Percentiles rank a stretch among this genome's conserved stretches.
These are phyloP conservation scores for Podospora sp. DNA, from an alignment of 495 filamentous ascomycete species.

Conservation along the genomic window DNA sequence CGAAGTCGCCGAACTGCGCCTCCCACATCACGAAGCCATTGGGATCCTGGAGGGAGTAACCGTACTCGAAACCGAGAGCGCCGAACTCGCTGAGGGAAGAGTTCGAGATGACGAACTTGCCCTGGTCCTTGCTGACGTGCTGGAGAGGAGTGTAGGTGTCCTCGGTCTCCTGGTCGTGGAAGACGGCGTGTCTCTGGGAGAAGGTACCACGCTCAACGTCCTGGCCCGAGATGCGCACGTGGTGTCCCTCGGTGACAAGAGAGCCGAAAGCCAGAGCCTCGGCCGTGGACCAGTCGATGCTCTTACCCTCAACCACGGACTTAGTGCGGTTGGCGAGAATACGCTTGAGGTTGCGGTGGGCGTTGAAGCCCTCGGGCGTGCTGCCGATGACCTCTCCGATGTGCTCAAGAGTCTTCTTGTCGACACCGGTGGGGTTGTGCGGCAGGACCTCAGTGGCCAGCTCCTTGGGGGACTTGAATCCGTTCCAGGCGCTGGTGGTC, in stretches of 20 bases:
- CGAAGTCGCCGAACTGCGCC: slow-evolving; percentile 98
- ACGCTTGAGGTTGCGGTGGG: slow-evolving; percentile 95
- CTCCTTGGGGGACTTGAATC: slow-evolving; percentile 98
- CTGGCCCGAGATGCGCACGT: slow-evolving; percentile 95
- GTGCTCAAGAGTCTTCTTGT: slow-evolving; percentile 67
- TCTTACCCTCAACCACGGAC: slow-evolving; percentile 87
- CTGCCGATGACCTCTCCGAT: slow-evolving; percentile 76
- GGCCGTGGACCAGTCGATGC: slow-evolving; percentile 96
- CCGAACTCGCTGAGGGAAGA: slow-evolving; percentile 96
- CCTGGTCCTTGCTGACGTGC: slow-evolving; percentile 85
- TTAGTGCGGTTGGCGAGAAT: slow-evolving; percentile 89
- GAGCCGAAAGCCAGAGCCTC: slow-evolving; percentile 95
- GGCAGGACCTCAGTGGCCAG: slow-evolving; percentile 91
- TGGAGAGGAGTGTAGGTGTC: slow-evolving; percentile 90
- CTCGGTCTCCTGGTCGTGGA: slow-evolving; percentile 96
- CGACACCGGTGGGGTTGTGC: slow-evolving; percentile 84
- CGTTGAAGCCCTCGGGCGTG: slow-evolving; percentile 79
- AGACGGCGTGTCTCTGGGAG: slow-evolving; percentile 94
- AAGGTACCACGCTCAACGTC: slow-evolving; percentile 99
- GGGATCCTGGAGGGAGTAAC: slow-evolving; percentile 94
- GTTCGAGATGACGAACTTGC: slow-evolving; percentile 93
- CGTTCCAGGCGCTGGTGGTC: slow-evolving; percentile 98
- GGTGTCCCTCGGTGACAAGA: slow-evolving; percentile 87
- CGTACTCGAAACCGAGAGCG: slow-evolving; percentile 95
- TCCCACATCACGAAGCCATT: slow-evolving; percentile 99